Evolutionary conservation across 202 grass and related monocot species (phyloP).

Genomic region (Zizania palustris): DNA sequence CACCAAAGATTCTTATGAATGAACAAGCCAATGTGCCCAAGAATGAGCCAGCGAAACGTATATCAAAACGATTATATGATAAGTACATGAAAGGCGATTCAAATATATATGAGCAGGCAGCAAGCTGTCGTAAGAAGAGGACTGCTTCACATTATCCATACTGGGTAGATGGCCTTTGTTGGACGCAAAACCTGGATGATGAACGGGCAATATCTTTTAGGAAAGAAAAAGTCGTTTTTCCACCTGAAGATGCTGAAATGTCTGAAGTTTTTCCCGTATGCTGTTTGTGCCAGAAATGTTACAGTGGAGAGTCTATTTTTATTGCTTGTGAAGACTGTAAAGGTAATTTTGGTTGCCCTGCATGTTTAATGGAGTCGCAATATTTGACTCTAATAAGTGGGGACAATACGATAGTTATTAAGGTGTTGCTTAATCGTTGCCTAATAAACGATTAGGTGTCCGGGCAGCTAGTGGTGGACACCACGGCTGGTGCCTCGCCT

Average conservation of each 20-base stretch:
- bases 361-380: not conserved
- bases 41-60: conserved; percentile 57
- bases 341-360: conserved; percentile 58
- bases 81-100: conserved; percentile 59
- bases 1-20: conserved; percentile 29
- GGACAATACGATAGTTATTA: not conserved
- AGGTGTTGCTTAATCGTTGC: too few relatives aligned
- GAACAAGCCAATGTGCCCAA: conserved; percentile 42
- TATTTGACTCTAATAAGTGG: conserved; percentile 5
- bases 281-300: conserved; percentile 63
- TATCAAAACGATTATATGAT: conserved; percentile 62
- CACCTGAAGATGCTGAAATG: conserved; percentile 52
- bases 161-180: conserved; percentile 91
- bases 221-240: conserved; percentile 72
- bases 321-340: conserved; percentile 87
- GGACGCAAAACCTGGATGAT: conserved; percentile 65
- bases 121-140: conserved; percentile 65
- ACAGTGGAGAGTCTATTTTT: conserved; percentile 69
- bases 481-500: too few relatives aligned
- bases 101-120: conserved; percentile 41
- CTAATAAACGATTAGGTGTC: too few relatives aligned
- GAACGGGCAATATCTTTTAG: conserved; percentile 70
- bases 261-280: conserved; percentile 63
- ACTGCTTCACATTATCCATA: conserved; percentile 71
- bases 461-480: too few relatives aligned